Conservation (phyloP, 352 stramenopile genomes). For the Aphanomyces astaci region DNA sequence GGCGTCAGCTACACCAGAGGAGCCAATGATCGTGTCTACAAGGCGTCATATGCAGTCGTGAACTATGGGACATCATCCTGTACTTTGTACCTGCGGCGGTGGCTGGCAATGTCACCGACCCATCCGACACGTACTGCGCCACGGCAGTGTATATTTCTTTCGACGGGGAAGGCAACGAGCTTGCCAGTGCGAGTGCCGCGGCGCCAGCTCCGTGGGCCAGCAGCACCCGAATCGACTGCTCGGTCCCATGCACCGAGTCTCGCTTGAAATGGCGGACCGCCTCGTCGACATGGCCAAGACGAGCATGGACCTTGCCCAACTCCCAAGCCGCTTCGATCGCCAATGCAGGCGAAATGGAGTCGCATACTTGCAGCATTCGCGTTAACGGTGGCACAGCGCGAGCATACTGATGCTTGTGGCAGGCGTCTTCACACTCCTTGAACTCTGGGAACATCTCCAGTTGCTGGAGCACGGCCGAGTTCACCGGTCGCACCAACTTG, state of each 20-base stretch:
- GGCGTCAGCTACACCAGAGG: no score
- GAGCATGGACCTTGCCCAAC: constrained; percentile 17
- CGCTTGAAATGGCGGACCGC: background rate
- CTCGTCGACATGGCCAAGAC: background rate
- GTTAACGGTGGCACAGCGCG: constrained; percentile 11
- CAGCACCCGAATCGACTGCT: constrained; percentile 7
- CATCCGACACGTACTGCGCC: background rate
- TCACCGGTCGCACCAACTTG: background rate
- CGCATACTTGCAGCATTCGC: constrained; percentile 22
- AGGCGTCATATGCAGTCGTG: no score
- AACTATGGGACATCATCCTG: no score
- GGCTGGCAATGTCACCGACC: background rate
- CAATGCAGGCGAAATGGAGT: constrained; percentile 14
- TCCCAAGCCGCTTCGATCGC: constrained; percentile 13
- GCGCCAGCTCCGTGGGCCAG: background rate
- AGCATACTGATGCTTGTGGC: background rate
- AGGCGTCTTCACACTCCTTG: constrained; percentile 8
- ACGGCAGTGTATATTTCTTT: background rate
- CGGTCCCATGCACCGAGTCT: constrained; percentile 1
- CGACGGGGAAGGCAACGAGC: background rate
- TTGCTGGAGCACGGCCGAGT: background rate
- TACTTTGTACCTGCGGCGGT: no score
- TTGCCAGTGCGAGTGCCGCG: background rate
- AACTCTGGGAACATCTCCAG: constrained; percentile 17
- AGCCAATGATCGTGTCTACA: background rate